phyloP scores from a whole-genome alignment of 1,139 yeast genomes.

The Scheffersomyces parashehatae region DNA sequence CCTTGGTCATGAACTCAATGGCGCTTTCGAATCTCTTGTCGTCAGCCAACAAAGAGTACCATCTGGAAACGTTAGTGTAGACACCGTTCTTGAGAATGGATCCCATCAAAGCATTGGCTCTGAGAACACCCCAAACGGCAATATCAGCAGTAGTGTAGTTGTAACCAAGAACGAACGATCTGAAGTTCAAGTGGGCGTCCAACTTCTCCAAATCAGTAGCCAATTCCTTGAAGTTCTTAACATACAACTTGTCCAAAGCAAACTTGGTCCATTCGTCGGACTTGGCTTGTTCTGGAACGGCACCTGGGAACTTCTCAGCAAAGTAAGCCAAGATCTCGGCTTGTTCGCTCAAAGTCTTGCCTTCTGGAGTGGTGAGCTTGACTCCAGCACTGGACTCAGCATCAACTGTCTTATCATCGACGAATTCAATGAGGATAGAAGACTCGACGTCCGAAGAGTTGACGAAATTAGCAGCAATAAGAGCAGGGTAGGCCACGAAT shows the following conservation, averaged over 20 bases:
- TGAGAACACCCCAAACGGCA: slow-evolving; percentile 89
- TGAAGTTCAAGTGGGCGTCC: slow-evolving; percentile 81
- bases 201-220: slow-evolving; percentile 75
- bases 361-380: slow-evolving; percentile 45
- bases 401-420: slow-evolving; percentile 59
- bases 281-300: slow-evolving; percentile 29
- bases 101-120: slow-evolving; percentile 92
- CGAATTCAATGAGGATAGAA: slow-evolving; percentile 61
- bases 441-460: slow-evolving; percentile 49
- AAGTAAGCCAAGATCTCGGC: slow-evolving; percentile 46
- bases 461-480: slow-evolving; percentile 76
- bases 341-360: slow-evolving; percentile 46
- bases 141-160: slow-evolving; percentile 73
- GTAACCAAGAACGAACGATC: slow-evolving; percentile 76
- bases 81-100: slow-evolving; percentile 83
- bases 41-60: slow-evolving; percentile 80
- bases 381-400: slow-evolving; percentile 43
- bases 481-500: slow-evolving; percentile 73
- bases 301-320: slow-evolving; percentile 46
- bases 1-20: slow-evolving; percentile 66
- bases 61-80: slow-evolving; percentile 84
- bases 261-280: slow-evolving; percentile 65
- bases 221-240: slow-evolving; percentile 86
- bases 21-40: slow-evolving; percentile 69
- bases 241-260: slow-evolving; percentile 67